Conservation (phyloP, 1,139 yeast genomes). For the Yamadazyma triangularis region DNA sequence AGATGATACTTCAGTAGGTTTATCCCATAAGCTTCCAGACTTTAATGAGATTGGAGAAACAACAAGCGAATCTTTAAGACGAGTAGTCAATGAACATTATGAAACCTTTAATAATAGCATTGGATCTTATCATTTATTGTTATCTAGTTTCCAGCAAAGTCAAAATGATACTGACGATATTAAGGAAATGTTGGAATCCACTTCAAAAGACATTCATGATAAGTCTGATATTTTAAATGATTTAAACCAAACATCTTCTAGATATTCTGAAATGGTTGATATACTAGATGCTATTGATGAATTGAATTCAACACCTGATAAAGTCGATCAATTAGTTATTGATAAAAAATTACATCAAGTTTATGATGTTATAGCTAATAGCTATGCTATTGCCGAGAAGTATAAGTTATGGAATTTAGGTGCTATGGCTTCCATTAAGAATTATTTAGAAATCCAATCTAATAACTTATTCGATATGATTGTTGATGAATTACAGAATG, state of each 20-base stretch:
- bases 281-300: constrained; percentile 67
- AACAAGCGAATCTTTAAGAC: constrained; percentile 56
- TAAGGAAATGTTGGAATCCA: constrained; percentile 45
- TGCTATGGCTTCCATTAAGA: constrained; percentile 53
- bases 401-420: constrained; percentile 61
- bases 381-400: constrained; percentile 52
- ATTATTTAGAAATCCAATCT: constrained; percentile 60
- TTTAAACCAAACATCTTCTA: constrained; percentile 56
- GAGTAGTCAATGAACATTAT: constrained; percentile 77
- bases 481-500: constrained; percentile 71
- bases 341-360: constrained; percentile 71
- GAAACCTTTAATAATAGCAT: constrained; percentile 81
- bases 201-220: constrained; percentile 51
- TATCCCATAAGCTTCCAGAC: constrained; percentile 65
- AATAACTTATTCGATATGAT: constrained; percentile 65
- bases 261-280: constrained; percentile 67
- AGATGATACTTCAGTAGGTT: constrained; percentile 85
- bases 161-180: constrained; percentile 52
- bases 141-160: constrained; percentile 52
- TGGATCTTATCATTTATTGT: constrained; percentile 66
- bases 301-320: constrained; percentile 55
- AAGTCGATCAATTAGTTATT: constrained; percentile 59
- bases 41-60: constrained; percentile 50
- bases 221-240: constrained; percentile 57
- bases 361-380: constrained; percentile 55